These are phyloP conservation scores for Cyclanthera cordifolia DNA, from an alignment of 306 rosid genomes.

Conservation along the genomic window DNA sequence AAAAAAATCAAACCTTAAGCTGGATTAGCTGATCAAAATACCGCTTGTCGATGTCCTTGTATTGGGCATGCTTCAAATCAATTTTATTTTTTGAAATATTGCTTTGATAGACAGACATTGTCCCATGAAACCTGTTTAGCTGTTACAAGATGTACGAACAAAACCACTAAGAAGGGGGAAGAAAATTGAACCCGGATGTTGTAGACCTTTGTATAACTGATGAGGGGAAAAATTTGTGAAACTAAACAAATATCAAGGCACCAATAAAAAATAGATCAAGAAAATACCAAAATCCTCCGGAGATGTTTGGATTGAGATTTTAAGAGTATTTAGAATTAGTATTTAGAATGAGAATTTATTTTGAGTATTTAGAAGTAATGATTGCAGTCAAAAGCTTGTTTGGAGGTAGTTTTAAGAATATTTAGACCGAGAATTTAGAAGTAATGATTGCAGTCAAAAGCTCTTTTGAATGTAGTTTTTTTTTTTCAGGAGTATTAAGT, in stretches of 20 bases:
- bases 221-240: background rate
- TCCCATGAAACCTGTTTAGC: slow-evolving; percentile 71
- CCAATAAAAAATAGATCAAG: background rate
- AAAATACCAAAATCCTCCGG: background rate
- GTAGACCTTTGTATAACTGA: slow-evolving; percentile 8
- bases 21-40: slow-evolving; percentile 83
- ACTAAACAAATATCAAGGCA: background rate
- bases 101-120: slow-evolving; percentile 58
- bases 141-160: slow-evolving; percentile 17
- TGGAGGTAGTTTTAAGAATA: too few species aligned
- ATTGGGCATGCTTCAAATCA: slow-evolving; percentile 76
- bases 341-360: too few species aligned
- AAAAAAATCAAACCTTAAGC: slow-evolving; percentile 45
- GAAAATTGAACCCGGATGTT: slow-evolving; percentile 4
- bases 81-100: slow-evolving; percentile 65
- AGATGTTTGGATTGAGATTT: too few species aligned
- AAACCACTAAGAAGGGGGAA: background rate
- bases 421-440: too few species aligned
- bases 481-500: too few species aligned
- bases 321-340: too few species aligned
- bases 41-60: slow-evolving; percentile 87
- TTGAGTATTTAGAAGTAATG: too few species aligned
- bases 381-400: too few species aligned
- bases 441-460: too few species aligned
- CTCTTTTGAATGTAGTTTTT: too few species aligned